Conservation (phyloP, 176 grass and related monocot species). For the Ananas comosus region DNA sequence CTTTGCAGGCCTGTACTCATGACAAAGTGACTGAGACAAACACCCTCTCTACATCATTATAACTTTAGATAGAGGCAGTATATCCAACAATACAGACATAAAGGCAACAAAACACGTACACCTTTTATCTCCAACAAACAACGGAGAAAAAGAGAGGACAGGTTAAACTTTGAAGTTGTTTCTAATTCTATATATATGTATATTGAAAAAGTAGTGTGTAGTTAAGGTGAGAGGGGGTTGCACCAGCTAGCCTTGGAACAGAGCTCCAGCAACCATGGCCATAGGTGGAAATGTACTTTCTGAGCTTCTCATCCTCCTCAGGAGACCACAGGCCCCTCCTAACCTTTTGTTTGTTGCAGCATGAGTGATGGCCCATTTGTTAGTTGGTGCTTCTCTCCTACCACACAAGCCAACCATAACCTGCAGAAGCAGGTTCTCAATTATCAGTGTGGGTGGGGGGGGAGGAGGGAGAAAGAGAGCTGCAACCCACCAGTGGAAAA, state of each 20-base stretch:
- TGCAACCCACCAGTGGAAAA: neutral
- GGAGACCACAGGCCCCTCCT: constrained; percentile 96
- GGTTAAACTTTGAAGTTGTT: neutral
- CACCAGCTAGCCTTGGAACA: constrained; percentile 72
- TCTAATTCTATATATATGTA: neutral
- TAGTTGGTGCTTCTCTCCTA: neutral
- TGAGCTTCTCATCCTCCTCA: constrained; percentile 95
- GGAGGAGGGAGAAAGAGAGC: neutral
- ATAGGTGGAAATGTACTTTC: constrained; percentile 70
- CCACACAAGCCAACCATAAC: neutral
- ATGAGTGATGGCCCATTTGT: constrained; percentile 88
- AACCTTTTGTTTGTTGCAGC: constrained; percentile 99
- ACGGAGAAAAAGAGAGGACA: neutral
- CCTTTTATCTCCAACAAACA: neutral
- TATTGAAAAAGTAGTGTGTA: neutral
- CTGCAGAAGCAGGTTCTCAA: neutral
- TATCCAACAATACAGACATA: too few species aligned
- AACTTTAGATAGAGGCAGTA: too few species aligned
- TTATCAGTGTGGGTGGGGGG: neutral
- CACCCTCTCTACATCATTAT: too few species aligned
- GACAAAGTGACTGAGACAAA: too few species aligned
- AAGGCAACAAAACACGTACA: neutral
- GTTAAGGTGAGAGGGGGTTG: neutral
- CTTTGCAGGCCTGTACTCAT: constrained; percentile 50
- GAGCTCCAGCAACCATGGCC: constrained; percentile 99